phyloP scores from a whole-genome alignment of 352 stramenopile species.

The Albugo laibachii region DNA sequence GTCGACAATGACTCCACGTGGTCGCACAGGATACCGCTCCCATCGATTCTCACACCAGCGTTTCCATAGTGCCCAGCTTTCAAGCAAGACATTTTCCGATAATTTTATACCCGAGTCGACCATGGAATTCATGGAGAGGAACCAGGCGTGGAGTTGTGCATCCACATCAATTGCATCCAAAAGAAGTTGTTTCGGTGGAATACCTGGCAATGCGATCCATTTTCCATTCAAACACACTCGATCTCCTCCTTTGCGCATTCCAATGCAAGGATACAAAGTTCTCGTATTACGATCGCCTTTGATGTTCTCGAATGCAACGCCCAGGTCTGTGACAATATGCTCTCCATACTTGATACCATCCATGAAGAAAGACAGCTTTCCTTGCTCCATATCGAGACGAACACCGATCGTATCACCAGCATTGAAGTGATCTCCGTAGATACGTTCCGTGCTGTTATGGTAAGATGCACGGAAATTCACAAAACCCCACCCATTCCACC shows the following conservation, averaged over 20 bases:
- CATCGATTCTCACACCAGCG: slow-evolving; percentile 70
- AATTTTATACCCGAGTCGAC: slow-evolving; percentile 7
- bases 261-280: slow-evolving; percentile 92
- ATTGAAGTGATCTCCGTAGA: slow-evolving; percentile 80
- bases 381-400: slow-evolving; percentile 95
- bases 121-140: slow-evolving; percentile 23
- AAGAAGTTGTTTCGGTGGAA: slow-evolving; percentile 49
- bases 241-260: slow-evolving; percentile 88
- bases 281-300: slow-evolving; percentile 65
- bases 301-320: slow-evolving; percentile 91
- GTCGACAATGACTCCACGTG: slow-evolving; percentile 82
- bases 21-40: slow-evolving; percentile 56
- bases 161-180: slow-evolving; percentile 80
- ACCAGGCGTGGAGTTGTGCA: slow-evolving; percentile 74
- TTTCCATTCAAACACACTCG: slow-evolving; percentile 91
- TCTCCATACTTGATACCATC: slow-evolving; percentile 98
- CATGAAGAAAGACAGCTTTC: slow-evolving; percentile 96
- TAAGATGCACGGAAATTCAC: slow-evolving; percentile 94
- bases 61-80: slow-evolving; percentile 72
- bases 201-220: slow-evolving; percentile 77
- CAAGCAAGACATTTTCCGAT: slow-evolving; percentile 28
- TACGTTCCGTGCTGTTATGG: slow-evolving; percentile 80
- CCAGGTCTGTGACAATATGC: slow-evolving; percentile 95
- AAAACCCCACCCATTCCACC: slow-evolving; percentile 90
- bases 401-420: slow-evolving; percentile 97